Evolutionary conservation across 1,284 basidiomycete species (phyloP), one percentile per base, ranked within the genome.

Genomic region (Wallemia hederae): DNA sequence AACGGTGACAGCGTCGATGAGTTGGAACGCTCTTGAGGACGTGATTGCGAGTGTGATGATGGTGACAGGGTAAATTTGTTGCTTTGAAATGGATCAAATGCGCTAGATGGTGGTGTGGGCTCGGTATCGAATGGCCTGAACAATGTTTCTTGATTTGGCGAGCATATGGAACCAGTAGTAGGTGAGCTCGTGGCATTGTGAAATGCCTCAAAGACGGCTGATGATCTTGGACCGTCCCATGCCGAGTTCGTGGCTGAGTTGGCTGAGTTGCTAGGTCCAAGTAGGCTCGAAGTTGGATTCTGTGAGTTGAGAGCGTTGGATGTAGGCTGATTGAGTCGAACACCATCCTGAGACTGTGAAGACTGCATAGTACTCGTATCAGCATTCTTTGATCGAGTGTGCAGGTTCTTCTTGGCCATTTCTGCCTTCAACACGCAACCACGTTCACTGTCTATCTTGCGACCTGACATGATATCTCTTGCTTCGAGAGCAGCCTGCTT

Each of bases 351-450:
- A n/a, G 39, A 49, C 3, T 49, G 39, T 17, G 39, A 11, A 5
- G 39, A 7, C 22, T 49, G 39, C 39, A 49, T 49, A 49, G 5
- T 11, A n/a, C 22, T 49, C 39, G n/a, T n/a, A n/a, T 49, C 39
- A 7, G 5, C 39, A 7, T 49, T 49, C 39, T 49, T 49, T 3
- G 39, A 49, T 11, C 39, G 11, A 5, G 89, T 94, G 69, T 98
- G 92, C 57, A 98, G 71, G 68, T 98, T 97, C 78, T 98, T 98
- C 80, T 98, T 98, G 34, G 92, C 92, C 88, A 98, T 96, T 73
- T 98, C 94, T 19, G 92, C 92, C 71, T 97, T 98, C 60, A 98
- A 72, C 0, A 92, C 83, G 5, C 85, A 82, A 9, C 90, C 90
- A 66, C 89, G 89, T 69, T 97, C 85, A n/a, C 85, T 79, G 68